Percentiles rank a stretch among this genome's conserved stretches.
These are phyloP conservation scores for Suillus variegatus DNA, from an alignment of 768 basidiomycete genomes.

Conservation along the genomic window DNA sequence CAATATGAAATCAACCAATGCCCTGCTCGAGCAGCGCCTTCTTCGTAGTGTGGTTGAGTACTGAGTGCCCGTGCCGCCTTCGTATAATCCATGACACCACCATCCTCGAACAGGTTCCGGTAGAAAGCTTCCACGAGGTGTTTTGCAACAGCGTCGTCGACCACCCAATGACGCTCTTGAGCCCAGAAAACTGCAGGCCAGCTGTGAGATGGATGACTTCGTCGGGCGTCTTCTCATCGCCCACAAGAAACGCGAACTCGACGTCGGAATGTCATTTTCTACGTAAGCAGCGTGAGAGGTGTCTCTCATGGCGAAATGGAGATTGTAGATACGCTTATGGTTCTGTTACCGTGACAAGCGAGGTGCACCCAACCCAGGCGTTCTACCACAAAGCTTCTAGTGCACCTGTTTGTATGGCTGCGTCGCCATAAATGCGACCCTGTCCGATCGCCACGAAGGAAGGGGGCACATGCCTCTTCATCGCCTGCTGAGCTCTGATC, in stretches of 20 bases:
- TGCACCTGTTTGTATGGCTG: not conserved
- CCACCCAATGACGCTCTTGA: slow-evolving; percentile 19
- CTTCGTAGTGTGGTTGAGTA: not conserved
- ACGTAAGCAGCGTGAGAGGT: not conserved
- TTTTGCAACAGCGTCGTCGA: not conserved
- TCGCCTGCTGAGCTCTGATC: no score
- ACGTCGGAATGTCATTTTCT: not conserved
- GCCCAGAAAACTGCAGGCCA: slow-evolving; percentile 17
- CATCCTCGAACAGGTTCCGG: not conserved
- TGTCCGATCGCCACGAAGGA: no score
- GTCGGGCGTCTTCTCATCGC: not conserved
- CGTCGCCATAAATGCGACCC: not conserved
- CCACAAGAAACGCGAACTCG: not conserved
- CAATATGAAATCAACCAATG: not conserved
- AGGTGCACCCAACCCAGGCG: slow-evolving; percentile 17
- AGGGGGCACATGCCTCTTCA: no score
- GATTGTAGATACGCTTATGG: not conserved
- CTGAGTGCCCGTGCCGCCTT: not conserved
- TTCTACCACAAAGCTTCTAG: not conserved
- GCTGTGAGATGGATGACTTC: not conserved
- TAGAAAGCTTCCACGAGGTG: not conserved
- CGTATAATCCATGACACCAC: not conserved
- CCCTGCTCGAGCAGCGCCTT: not conserved
- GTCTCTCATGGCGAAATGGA: not conserved
- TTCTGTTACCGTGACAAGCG: slow-evolving; percentile 19